Evolutionary conservation across 2,329 filamentous ascomycete genomes (phyloP).

Genomic region (Coniochaeta sp.): DNA sequence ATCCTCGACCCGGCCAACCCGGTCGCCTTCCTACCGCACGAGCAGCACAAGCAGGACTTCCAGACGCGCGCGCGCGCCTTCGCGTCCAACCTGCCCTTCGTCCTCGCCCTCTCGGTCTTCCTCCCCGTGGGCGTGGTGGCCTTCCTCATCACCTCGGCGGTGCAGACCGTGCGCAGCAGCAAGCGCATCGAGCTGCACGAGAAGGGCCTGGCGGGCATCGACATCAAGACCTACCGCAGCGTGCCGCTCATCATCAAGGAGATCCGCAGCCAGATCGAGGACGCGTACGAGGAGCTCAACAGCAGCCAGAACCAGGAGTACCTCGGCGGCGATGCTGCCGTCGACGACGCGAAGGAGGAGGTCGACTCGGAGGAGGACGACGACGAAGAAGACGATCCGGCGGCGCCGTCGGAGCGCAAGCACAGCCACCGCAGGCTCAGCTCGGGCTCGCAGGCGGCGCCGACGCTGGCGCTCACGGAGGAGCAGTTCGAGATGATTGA

Average conservation of each 20-base stretch:
- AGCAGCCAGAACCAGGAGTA: constrained; percentile 64
- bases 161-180: constrained; percentile 70
- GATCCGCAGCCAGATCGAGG: constrained; percentile 68
- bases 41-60: constrained; percentile 5
- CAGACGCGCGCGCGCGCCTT: constrained; percentile 23
- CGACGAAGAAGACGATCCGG: constrained; percentile 23
- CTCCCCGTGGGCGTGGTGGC: constrained; percentile 64
- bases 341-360: constrained; percentile 63
- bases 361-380: constrained; percentile 40
- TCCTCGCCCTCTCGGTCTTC: constrained; percentile 59
- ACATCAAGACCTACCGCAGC: constrained; percentile 59
- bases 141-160: constrained; percentile 67
- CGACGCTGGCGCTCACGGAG: constrained; percentile 69
- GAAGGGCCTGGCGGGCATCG: constrained; percentile 58
- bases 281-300: constrained; percentile 67
- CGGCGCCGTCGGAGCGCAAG: constrained; percentile 32
- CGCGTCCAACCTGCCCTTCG: constrained; percentile 48
- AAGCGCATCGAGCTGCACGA: constrained; percentile 73
- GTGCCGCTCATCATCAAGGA: constrained; percentile 65
- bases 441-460: constrained; percentile 33
- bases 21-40: constrained; percentile 21
- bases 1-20: constrained; percentile 64
- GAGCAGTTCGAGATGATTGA: constrained; percentile 83
- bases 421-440: constrained; percentile 9
- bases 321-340: constrained; percentile 48